Conservation (phyloP, 495 filamentous ascomycete genomes). For the Trichoderma gamsii region DNA sequence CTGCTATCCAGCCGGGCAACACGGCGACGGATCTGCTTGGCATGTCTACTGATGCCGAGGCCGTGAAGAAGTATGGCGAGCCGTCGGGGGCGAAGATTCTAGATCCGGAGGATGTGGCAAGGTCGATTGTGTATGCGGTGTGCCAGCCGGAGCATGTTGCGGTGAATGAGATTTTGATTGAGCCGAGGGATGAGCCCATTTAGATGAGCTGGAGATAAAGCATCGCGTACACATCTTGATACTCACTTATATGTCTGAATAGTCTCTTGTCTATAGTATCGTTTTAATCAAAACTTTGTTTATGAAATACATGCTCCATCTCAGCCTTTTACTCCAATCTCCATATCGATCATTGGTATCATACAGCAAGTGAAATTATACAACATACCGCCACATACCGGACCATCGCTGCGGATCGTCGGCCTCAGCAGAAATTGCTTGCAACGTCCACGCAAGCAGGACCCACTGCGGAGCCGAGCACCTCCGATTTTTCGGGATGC, state of each 20-base stretch:
- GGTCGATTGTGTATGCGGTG: slow-evolving; percentile 57
- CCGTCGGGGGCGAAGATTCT: slow-evolving; percentile 60
- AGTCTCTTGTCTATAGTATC: too few relatives aligned
- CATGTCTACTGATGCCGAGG: slow-evolving; percentile 62
- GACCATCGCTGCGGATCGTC: slow-evolving; percentile 2
- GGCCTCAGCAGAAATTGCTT: background rate
- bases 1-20: slow-evolving; percentile 62
- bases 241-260: too few relatives aligned
- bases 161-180: slow-evolving; percentile 66
- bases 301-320: too few relatives aligned
- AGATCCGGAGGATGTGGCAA: slow-evolving; percentile 56
- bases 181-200: slow-evolving; percentile 65
- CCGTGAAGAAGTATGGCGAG: slow-evolving; percentile 63
- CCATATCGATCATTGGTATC: too few relatives aligned
- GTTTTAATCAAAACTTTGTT: too few relatives aligned
- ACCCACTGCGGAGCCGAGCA: slow-evolving; percentile 11
- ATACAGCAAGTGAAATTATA: background rate
- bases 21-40: slow-evolving; percentile 55
- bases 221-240: too few relatives aligned
- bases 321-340: too few relatives aligned
- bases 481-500: background rate
- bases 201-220: slow-evolving; percentile 22
- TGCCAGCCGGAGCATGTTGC: slow-evolving; percentile 59
- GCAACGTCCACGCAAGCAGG: background rate
- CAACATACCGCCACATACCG: background rate